Base-by-base conservation (phyloP, 331 rosid genomes). In the Prunus yedoensis region DNA sequence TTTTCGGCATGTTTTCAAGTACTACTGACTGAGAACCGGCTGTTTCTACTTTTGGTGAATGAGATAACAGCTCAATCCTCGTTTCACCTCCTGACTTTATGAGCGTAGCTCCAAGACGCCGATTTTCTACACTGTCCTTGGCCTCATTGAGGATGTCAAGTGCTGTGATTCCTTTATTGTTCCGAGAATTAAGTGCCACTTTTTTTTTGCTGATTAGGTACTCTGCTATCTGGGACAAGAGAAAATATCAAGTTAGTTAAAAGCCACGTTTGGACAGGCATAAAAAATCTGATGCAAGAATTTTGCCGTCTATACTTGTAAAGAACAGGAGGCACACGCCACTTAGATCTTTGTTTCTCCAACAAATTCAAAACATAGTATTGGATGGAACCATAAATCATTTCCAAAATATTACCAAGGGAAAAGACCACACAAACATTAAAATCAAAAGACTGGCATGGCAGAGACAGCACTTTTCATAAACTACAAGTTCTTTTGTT, bases 131-230 rank as follows among this genome's bases (percentile, higher is more conserved):
- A 10, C 73, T 82, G 28, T 87, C 77, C 71, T 62, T 85, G 9
- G 84, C 80, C 68, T 85, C 83, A 27, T 86, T 84, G 14, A 92
- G 87, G 66, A 92, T 74, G 81, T 90, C 94, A 2, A 92, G 88
- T 59, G 91, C 89, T 62, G 97, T 84, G 57, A 78, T 8, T 30
- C 91, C 97, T 81, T 45, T 87, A 25, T 38, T 58, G 85, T 90
- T 92, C 45, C 76, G 74, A 68, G 72, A 73, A 74, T 92, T 92
- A 14, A 87, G 69, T 23, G 75, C 91, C 70, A 86, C 79, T 76
- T 82, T 81, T 68, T 96, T 80, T 61, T 78, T 87, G 79, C 49
- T 87, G 85, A 92, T 90, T 80, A 92, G 78, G 83, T 76, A 84
- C 79, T 92, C 91, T 12, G 88, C 87, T 46, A 92, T 87, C 97